These are phyloP conservation scores for Paraphoma chrysanthemicola DNA, from an alignment of 2,329 filamentous ascomycete genomes.

Conservation along the genomic window DNA sequence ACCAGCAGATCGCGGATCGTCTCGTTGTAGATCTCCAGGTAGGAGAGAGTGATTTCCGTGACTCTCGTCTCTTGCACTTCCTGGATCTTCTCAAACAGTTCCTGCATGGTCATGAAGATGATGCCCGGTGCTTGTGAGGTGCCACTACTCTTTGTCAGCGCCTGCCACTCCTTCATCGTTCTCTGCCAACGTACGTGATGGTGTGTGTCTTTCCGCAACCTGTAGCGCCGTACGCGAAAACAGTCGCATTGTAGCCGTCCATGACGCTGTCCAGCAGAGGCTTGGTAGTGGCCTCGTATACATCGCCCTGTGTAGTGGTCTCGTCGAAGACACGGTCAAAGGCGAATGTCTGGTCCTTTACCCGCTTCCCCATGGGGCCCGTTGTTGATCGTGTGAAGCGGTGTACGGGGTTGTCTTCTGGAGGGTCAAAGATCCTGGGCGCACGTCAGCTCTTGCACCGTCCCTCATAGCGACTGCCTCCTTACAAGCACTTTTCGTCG, in stretches of 20 bases:
- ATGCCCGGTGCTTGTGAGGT: conserved; percentile 93
- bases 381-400: conserved; percentile 84
- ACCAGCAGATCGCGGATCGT: conserved; percentile 94
- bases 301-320: conserved; percentile 87
- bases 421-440: conserved; percentile 89
- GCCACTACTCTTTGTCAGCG: conserved; percentile 57
- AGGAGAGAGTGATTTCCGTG: conserved; percentile 90
- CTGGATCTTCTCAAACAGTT: conserved; percentile 94
- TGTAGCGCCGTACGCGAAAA: conserved; percentile 97
- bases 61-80: conserved; percentile 85
- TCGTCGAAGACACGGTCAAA: conserved; percentile 98
- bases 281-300: conserved; percentile 93
- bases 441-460: conserved; percentile 23
- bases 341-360: conserved; percentile 96
- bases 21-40: conserved; percentile 99
- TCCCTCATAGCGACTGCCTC: conserved; percentile 1
- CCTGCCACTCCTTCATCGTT: neutral
- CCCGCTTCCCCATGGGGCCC: conserved; percentile 76
- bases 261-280: conserved; percentile 91
- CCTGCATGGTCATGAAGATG: conserved; percentile 99
- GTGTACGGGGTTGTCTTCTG: conserved; percentile 91
- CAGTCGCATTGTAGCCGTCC: conserved; percentile 97
- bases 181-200: conserved; percentile 61
- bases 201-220: conserved; percentile 99
- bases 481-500: conserved; percentile 94